These are phyloP conservation scores for Lactarius vividus DNA, from an alignment of 768 basidiomycete species.

Conservation along the genomic window DNA sequence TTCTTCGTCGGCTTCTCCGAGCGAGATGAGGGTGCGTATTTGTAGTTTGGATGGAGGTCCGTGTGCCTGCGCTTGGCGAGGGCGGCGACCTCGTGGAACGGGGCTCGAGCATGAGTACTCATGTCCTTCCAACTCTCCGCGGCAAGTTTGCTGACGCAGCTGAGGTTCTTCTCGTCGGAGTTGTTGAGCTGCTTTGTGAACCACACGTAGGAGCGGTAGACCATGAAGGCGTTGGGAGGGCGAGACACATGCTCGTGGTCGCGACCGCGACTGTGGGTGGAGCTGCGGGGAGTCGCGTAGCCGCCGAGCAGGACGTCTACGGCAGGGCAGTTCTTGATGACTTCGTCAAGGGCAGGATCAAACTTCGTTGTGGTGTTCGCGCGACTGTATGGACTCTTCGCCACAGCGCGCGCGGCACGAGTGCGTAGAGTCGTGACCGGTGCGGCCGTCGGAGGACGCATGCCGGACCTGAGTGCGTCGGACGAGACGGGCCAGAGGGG, in stretches of 20 bases:
- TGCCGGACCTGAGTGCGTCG: not conserved
- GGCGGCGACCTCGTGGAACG: conserved; percentile 48
- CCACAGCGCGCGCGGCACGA: not conserved
- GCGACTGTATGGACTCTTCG: conserved; percentile 13
- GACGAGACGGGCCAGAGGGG: conserved; percentile 4
- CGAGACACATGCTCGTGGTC: conserved; percentile 59
- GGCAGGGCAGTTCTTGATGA: conserved; percentile 24
- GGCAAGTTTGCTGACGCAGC: conserved; percentile 67
- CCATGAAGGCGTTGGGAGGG: conserved; percentile 84
- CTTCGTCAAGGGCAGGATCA: conserved; percentile 7
- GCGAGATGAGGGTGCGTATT: conserved; percentile 51
- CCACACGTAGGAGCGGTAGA: conserved; percentile 72
- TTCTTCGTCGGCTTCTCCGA: conserved; percentile 37
- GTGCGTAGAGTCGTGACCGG: not conserved
- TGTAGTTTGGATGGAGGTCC: conserved; percentile 55
- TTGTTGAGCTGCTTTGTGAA: conserved; percentile 40
- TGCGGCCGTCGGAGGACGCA: conserved; percentile 1
- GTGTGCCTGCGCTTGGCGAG: conserved; percentile 48
- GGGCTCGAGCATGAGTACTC: conserved; percentile 42
- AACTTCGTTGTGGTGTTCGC: conserved; percentile 1
- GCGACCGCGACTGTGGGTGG: conserved; percentile 42
- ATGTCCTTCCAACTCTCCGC: conserved; percentile 67
- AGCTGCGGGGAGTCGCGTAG: conserved; percentile 35
- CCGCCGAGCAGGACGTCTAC: conserved; percentile 27
- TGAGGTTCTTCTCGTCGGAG: conserved; percentile 62